Conservation (phyloP, 2,329 filamentous ascomycete species). For the Aspergillus thermomutatus region DNA sequence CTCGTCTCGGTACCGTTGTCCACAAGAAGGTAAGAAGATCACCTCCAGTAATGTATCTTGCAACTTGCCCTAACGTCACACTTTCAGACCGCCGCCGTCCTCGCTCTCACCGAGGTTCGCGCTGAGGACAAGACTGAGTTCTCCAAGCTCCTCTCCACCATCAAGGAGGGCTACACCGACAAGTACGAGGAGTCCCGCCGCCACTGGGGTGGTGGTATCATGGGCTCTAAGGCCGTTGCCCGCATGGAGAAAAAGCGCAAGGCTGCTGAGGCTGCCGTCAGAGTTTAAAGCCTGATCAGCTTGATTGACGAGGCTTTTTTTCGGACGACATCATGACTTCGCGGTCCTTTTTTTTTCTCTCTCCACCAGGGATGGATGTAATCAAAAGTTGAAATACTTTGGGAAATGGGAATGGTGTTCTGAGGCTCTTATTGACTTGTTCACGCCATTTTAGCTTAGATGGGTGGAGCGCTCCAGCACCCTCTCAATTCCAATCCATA, state of each 20-base stretch:
- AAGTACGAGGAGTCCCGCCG: slow-evolving; percentile 88
- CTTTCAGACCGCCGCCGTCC: slow-evolving; percentile 80
- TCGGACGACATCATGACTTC: slow-evolving; percentile 23
- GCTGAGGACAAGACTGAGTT: slow-evolving; percentile 98
- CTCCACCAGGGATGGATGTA: slow-evolving; percentile 3
- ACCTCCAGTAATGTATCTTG: neutral
- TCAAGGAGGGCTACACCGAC: slow-evolving; percentile 98
- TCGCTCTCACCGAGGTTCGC: slow-evolving; percentile 94
- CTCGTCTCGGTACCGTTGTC: slow-evolving; percentile 94
- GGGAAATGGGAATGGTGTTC: slow-evolving; percentile 22
- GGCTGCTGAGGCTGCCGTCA: slow-evolving; percentile 90
- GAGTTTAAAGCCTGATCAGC: slow-evolving; percentile 68
- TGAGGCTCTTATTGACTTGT: slow-evolving; percentile 26
- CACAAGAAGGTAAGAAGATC: slow-evolving; percentile 83
- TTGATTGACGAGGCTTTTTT: slow-evolving; percentile 25
- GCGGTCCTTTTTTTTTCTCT: slow-evolving; percentile 5
- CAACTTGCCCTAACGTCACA: slow-evolving; percentile 16
- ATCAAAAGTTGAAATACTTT: slow-evolving; percentile 18
- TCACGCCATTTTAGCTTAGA: slow-evolving; percentile 34
- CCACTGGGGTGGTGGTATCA: slow-evolving; percentile 99
- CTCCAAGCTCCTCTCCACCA: slow-evolving; percentile 88
- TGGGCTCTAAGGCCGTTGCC: slow-evolving; percentile 89
- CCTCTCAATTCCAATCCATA: slow-evolving; percentile 27
- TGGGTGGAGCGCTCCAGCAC: slow-evolving; percentile 25
- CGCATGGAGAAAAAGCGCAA: slow-evolving; percentile 84